Evolutionary conservation across 768 basidiomycete species (phyloP), one percentile per base, ranked within the genome.

Genomic region (Melanogaster broomeanus): DNA sequence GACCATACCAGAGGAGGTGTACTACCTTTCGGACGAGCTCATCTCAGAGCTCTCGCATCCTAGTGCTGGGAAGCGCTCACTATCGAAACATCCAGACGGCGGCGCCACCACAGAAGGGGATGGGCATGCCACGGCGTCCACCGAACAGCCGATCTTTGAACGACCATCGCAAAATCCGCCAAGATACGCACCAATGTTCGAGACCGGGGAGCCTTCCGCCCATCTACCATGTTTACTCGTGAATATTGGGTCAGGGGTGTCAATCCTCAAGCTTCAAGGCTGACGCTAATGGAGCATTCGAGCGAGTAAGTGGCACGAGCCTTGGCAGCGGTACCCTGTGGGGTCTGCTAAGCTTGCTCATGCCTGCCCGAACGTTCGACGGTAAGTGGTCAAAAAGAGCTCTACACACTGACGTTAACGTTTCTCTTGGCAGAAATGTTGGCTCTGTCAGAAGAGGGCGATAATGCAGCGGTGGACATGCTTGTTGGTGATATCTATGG

Each of bases 401-500:
- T 12, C 40, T 31, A 28, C 33, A 46, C 34, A n/a, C 37, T 56
- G 13, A 46, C 39, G 15, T 39, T 35, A 31, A 44, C 12, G 13
- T 47, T 50, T 62, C 24, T 43, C 52, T 49, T 56, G 35, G 52
- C 73, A 99, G 97, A 98, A 70, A 99, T 99, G 96, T 76, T 99
- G 58, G 82, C 85, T 8, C 78, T 99, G 18, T 97, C 97, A 0
- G 97, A 99, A 71, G 69, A 81, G 64, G 97, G 97, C 34, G 92
- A 97, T 72, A 98, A 99, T 66, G 83, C 90, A 38, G 79, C 80
- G 6, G 95, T 98, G 13, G 97, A 99, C 70, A 98, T 98, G 96
- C 85, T 98, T 42, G 95, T 99, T 40, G 96, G 97, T 31, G 97
- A 99, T 73, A 99, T 99, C 61, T 99, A 97, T 68, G 93, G 97